Evolutionary conservation across 306 rosid species (phyloP), one percentile per base, ranked within the genome.

Genomic region (Cicer yamashitae): DNA sequence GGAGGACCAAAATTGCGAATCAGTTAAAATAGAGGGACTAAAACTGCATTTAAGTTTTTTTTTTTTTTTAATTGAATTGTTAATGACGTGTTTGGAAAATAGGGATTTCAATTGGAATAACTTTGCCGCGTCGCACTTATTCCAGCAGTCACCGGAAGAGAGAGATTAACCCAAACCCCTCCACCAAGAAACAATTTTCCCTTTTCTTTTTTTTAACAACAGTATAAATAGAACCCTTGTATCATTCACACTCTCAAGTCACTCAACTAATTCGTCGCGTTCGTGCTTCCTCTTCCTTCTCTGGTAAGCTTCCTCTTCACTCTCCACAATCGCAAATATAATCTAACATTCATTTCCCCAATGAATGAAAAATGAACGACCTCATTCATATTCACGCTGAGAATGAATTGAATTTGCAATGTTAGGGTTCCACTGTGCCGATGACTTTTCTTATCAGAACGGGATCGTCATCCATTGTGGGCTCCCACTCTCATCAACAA

Each of bases 351-450:
- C 54, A 17, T 5, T 50, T 14, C 48, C 20, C 13, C 4, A 40
- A 63, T 59, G 10, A 60, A 58, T 58, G n/a, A 30, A 30, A 30
- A 58, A 30, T 30, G n/a, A 64, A 44, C 37, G 6, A 25, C 6
- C 14, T 25, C 39, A 58, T 58, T 40, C 51, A 11, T 43, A 64
- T 15, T 17, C 6, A 17, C 30, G 50, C 70, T 9, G 51, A 15
- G 39, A 67, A 18, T 47, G 6, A 46, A 67, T 57, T 62, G 51
- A 61, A 76, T 81, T 84, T 60, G 22, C 51, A 41, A 46, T 85
- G 88, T 75, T 82, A 85, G 86, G 86, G 84, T 75, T 85, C 46
- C 77, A 81, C 85, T 78, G 82, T 59, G 88, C 86, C 79, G 88
- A 85, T 85, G 88, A 74, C 81, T 82, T 78, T 85, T 85, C 71